Percentiles rank a stretch among this genome's conserved stretches.
Evolutionary conservation across 2,329 filamentous ascomycete genomes (phyloP).

Genomic region (Tolypocladium endophyticum): DNA sequence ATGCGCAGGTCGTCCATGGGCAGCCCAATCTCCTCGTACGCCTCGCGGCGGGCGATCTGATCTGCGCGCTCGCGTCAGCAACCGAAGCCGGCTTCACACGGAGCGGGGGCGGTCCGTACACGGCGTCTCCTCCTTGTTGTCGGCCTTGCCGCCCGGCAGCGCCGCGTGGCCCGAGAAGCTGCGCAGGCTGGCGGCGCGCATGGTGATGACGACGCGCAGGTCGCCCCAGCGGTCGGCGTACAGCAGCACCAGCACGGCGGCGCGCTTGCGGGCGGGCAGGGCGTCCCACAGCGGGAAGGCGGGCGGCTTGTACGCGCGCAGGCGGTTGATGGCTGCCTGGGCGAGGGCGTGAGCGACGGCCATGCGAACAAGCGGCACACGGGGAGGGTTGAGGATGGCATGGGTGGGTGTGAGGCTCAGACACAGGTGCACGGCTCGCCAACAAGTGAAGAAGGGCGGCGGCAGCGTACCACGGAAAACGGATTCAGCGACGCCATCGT

Average conservation of each 20-base stretch:
- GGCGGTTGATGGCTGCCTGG: conserved; percentile 48
- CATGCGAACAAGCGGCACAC: conserved; percentile 6
- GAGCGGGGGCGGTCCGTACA: conserved; percentile 29
- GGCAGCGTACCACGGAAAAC: conserved; percentile 37
- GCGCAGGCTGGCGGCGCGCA: conserved; percentile 52
- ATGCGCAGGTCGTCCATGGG: conserved; percentile 59
- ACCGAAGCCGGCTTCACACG: neutral
- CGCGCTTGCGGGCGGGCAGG: conserved; percentile 56
- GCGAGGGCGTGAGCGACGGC: neutral
- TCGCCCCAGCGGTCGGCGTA: conserved; percentile 79
- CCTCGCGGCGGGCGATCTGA: conserved; percentile 80
- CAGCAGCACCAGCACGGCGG: conserved; percentile 78
- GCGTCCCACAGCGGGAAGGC: conserved; percentile 51
- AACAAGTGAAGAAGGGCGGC: neutral
- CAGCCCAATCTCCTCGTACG: conserved; percentile 86
- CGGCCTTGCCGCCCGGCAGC: conserved; percentile 69
- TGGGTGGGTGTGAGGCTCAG: neutral
- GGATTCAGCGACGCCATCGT: conserved; percentile 47
- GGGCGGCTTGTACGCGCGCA: conserved; percentile 50
- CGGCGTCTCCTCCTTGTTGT: conserved; percentile 45
- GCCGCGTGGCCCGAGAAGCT: conserved; percentile 79
- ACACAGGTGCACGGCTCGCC: too few relatives aligned
- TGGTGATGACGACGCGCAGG: conserved; percentile 60
- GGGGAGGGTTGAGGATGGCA: too few relatives aligned
- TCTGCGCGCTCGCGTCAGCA: conserved; percentile 29